Conservation (phyloP, 345 rosid species). For the Euphorbia lathyris region DNA sequence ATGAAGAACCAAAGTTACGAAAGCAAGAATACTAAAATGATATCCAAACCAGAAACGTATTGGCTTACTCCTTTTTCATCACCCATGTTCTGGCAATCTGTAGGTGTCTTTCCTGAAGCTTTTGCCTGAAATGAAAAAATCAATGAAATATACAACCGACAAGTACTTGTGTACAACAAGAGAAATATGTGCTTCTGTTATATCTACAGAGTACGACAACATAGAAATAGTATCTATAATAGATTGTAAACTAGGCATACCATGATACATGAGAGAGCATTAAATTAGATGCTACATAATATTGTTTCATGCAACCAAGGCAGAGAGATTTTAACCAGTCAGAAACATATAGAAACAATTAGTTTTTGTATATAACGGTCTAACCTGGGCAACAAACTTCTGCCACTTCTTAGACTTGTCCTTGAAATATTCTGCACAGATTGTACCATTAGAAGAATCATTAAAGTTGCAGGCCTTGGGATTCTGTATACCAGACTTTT, state of each 20-base stretch:
- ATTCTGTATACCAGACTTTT: slow-evolving; percentile 35
- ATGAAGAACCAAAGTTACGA: slow-evolving; percentile 26
- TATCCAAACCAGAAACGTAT: slow-evolving; percentile 19
- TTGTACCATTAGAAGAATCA: slow-evolving; percentile 37
- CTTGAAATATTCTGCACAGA: slow-evolving; percentile 52
- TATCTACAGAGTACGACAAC: neutral
- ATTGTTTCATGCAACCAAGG: neutral
- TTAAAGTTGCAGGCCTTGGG: slow-evolving; percentile 32
- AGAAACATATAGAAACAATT: neutral
- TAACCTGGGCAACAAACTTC: slow-evolving; percentile 83
- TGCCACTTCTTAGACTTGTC: slow-evolving; percentile 90
- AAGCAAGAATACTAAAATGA: slow-evolving; percentile 21
- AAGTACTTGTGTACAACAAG: neutral
- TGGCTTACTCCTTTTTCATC: slow-evolving; percentile 76
- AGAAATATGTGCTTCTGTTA: neutral
- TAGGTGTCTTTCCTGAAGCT: slow-evolving; percentile 80
- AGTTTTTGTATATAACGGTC: slow-evolving; percentile 14
- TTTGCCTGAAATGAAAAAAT: slow-evolving; percentile 56
- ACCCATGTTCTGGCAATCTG: slow-evolving; percentile 53
- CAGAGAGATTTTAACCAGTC: neutral
- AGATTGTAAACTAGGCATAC: neutral
- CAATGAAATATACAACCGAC: slow-evolving; percentile 5
- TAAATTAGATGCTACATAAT: neutral
- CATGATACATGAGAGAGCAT: neutral
- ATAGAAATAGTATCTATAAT: neutral